Percentiles rank a stretch among this genome's conserved stretches.
Evolutionary conservation across 768 basidiomycete species (phyloP).

Genomic region (Xerocomellus dryophilus): DNA sequence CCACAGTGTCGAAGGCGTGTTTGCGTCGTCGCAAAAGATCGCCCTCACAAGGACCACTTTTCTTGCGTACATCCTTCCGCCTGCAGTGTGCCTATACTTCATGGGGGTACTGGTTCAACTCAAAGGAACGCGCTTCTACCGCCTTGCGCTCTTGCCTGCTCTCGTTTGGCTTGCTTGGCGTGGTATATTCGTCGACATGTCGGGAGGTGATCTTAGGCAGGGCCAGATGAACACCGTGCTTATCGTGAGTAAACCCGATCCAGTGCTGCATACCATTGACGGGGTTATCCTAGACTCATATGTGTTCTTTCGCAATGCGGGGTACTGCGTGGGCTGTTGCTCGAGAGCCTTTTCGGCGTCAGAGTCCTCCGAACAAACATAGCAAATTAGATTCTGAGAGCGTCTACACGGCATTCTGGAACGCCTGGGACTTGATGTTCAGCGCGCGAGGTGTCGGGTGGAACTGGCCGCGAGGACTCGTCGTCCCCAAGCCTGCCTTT

Average conservation of each 20-base stretch:
- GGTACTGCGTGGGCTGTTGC: constrained; percentile 15
- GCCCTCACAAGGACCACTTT: constrained; percentile 22
- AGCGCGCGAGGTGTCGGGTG: constrained; percentile 27
- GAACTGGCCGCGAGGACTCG: constrained; percentile 20
- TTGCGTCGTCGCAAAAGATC: constrained; percentile 4
- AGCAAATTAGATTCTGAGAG: neutral
- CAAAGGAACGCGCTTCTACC: constrained; percentile 38
- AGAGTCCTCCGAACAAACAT: neutral
- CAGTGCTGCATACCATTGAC: neutral
- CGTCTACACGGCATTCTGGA: constrained; percentile 20
- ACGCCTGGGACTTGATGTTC: constrained; percentile 23
- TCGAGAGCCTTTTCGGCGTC: constrained; percentile 13
- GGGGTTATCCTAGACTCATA: constrained; percentile 6
- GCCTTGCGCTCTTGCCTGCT: constrained; percentile 48
- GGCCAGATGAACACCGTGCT: constrained; percentile 11
- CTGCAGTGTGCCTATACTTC: constrained; percentile 43
- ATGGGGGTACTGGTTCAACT: constrained; percentile 52
- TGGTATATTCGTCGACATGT: constrained; percentile 27
- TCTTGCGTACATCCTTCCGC: constrained; percentile 39
- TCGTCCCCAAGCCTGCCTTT: constrained; percentile 13
- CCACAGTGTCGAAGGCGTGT: neutral
- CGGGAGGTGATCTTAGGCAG: constrained; percentile 17
- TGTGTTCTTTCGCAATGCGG: constrained; percentile 16
- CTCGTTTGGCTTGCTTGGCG: constrained; percentile 44
- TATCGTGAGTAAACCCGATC: constrained; percentile 13